Evolutionary conservation across 495 filamentous ascomycete genomes (phyloP), one percentile per base, ranked within the genome.

Genomic region (Aspergillus carlsbadensis): DNA sequence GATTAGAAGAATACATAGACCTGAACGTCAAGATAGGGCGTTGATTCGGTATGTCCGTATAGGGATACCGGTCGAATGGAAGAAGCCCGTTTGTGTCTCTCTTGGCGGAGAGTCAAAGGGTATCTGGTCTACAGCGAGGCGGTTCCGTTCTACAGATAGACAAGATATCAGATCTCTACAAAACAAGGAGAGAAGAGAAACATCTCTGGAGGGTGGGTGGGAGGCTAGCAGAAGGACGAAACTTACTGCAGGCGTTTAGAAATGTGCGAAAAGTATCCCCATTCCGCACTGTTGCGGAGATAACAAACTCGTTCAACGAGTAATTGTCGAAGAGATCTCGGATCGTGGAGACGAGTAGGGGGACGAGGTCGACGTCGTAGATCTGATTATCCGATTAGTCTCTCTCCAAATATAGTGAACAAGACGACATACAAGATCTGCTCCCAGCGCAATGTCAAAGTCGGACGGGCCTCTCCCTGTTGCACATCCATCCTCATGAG

Each of bases 251-350:
- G 34, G 70, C 78, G 34, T 70, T 57, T 36, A 77, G 47, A 52
- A 90, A 89, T 1, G 67, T 66, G 42, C 77, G 67, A 64, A 87
- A 81, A 0, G 87, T 90, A 24, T 85, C 67, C 57, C 82, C 70
- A 52, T 87, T 88, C 26, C 87, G 78, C 17, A 88, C 69, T 2
- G 84, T 83, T 10, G 80, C 83, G 0, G 84, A 73, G 41, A 88
- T 80, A 20, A 90, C 63, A 29, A 84, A 81, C 13, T 74, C 31
- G 41, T 75, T 60, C 14, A 82, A 51, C 0, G 64, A 39, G 42
- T 82, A 78, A 31, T 74, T 71, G 21, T 76, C 67, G 57, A 88
- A 83, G 4, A 87, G 72, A 49, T 79, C 70, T 5, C 67, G 61
- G 22, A 89, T 61, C 14, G 85, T 86, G 1, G 74, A 72, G 7